Evolutionary conservation across 164 flowering plant genomes (phyloP).

Genomic region (Dillenia suffruticosa): DNA sequence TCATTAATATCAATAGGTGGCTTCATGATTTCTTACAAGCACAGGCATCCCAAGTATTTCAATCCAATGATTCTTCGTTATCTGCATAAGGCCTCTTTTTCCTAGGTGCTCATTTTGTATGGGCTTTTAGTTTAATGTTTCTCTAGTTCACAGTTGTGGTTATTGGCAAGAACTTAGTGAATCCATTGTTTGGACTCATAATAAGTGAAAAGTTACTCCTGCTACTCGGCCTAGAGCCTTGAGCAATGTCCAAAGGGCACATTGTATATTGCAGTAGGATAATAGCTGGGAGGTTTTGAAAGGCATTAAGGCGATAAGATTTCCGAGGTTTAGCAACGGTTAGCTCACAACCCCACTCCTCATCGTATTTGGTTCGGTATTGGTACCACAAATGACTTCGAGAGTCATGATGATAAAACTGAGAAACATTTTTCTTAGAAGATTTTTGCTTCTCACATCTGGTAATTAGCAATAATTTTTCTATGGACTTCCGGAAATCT

Average conservation of each 20-base stretch:
- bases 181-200: neutral
- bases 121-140: neutral
- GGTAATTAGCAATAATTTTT: conserved; percentile 1
- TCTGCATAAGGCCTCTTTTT: neutral
- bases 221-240: no score
- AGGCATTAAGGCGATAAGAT: conserved; percentile 11
- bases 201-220: no score
- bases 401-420: conserved; percentile 19
- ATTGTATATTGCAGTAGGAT: conserved; percentile 7
- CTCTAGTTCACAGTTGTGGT: neutral
- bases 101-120: neutral
- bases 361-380: conserved; percentile 15
- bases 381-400: conserved; percentile 18
- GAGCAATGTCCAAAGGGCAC: neutral
- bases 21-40: neutral
- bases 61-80: no score
- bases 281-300: conserved; percentile 13
- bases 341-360: conserved; percentile 4
- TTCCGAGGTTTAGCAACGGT: conserved; percentile 10
- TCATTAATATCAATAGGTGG: conserved; percentile 7
- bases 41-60: no score
- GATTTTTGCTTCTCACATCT: conserved; percentile 2
- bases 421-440: conserved; percentile 5
- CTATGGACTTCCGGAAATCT: conserved; percentile 1
- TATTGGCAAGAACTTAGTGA: no score